A percentile compares a stretch with the other conserved stretches of the same genome.
phyloP scores from a whole-genome alignment of 73 alveolate species.

The Stentor coeruleus region DNA sequence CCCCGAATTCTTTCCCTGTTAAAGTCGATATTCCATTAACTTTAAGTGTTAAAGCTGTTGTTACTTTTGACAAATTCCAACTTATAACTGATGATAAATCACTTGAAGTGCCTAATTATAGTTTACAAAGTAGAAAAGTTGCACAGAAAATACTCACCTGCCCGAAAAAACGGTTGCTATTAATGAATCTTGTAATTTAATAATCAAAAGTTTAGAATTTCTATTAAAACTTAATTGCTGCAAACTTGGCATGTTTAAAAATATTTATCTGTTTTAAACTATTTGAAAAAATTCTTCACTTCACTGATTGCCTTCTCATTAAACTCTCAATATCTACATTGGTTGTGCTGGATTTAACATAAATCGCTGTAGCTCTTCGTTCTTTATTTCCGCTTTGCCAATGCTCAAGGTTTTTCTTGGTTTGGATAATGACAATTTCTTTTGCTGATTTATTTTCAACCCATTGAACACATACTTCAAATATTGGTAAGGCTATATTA shows the following conservation, averaged over 20 bases:
- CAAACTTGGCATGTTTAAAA: too few species aligned
- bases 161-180: constrained; percentile 1
- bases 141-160: constrained; percentile 6
- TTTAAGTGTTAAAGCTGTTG: neutral
- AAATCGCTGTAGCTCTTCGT: too few species aligned
- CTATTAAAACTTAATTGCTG: too few species aligned
- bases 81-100: neutral
- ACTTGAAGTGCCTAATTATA: constrained; percentile 2
- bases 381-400: neutral
- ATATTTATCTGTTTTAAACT: too few species aligned
- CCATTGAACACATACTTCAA: neutral
- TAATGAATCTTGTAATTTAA: constrained; percentile 3
- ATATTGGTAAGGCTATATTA: neutral
- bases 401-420: neutral
- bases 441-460: neutral
- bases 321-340: too few species aligned
- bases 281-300: too few species aligned
- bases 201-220: neutral
- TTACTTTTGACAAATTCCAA: neutral
- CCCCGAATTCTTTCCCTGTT: neutral
- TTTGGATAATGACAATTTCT: neutral
- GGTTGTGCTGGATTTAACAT: too few species aligned
- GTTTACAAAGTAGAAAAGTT: neutral
- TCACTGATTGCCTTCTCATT: too few species aligned
- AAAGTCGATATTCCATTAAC: constrained; percentile 10